These are phyloP conservation scores for Infundibulicybe gibba DNA, from an alignment of 768 basidiomycete genomes.

Conservation along the genomic window DNA sequence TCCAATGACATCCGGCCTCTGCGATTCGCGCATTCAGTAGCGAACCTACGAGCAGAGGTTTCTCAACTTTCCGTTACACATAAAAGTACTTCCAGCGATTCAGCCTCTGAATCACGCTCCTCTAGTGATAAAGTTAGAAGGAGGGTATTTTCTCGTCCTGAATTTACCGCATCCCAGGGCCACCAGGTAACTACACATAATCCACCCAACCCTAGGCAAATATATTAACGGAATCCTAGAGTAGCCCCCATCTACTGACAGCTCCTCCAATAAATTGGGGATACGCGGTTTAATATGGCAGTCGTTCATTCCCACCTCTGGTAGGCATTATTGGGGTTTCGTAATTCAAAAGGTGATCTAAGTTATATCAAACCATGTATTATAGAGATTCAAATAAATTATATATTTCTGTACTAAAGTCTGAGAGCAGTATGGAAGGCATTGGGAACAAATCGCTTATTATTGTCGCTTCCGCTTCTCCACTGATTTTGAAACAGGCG, in stretches of 20 bases:
- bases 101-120: constrained; percentile 4
- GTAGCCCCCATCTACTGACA: constrained; percentile 2
- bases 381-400: neutral
- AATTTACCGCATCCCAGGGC: neutral
- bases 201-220: constrained; percentile 4
- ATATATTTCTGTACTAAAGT: constrained; percentile 4
- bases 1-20: constrained; percentile 3
- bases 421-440: neutral
- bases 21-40: constrained; percentile 18
- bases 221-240: constrained; percentile 1
- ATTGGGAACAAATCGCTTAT: constrained; percentile 19
- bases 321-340: constrained; percentile 1
- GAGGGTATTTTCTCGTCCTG: neutral
- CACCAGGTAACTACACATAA: constrained; percentile 6
- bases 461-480: constrained; percentile 54
- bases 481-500: constrained; percentile 1
- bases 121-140: neutral
- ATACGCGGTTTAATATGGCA: constrained; percentile 31
- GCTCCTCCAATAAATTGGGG: constrained; percentile 35
- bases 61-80: constrained; percentile 9
- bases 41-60: constrained; percentile 9
- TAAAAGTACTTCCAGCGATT: constrained; percentile 18
- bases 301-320: neutral
- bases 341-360: neutral
- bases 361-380: neutral